Percentiles rank a stretch among this genome's conserved stretches.
These are phyloP conservation scores for Ustilago cynodontis DNA, from an alignment of 1,284 basidiomycete genomes.

Conservation along the genomic window DNA sequence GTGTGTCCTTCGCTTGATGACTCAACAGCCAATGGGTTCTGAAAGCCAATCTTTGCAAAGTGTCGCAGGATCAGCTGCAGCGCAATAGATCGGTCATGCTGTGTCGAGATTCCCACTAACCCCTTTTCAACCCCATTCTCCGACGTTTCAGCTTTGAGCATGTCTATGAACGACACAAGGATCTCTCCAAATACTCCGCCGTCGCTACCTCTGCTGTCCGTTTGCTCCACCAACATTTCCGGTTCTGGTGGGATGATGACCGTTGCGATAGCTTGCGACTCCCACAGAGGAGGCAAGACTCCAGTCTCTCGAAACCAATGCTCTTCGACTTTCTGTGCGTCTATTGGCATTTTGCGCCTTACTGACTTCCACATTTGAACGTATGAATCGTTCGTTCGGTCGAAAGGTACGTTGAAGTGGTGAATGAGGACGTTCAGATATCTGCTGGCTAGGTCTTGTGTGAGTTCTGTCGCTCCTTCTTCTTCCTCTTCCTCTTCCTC, in stretches of 20 bases:
- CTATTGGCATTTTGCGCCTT: constrained; percentile 11
- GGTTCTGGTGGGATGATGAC: neutral
- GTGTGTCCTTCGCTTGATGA: neutral
- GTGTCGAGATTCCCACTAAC: neutral
- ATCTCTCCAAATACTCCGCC: constrained; percentile 12
- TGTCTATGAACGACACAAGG: constrained; percentile 33
- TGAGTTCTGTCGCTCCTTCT: constrained; percentile 15
- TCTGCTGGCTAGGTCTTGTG: constrained; percentile 38
- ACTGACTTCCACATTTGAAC: constrained; percentile 35
- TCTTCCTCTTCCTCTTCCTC: constrained; percentile 9
- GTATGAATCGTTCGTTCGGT: constrained; percentile 24
- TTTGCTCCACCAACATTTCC: too few species aligned
- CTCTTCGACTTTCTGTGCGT: constrained; percentile 50
- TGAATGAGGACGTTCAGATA: constrained; percentile 54
- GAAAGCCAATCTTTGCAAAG: constrained; percentile 25
- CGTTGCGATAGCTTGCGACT: neutral
- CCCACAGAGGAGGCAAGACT: constrained; percentile 38
- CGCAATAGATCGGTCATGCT: constrained; percentile 17
- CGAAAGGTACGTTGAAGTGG: constrained; percentile 37
- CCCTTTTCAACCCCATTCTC: neutral
- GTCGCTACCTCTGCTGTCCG: neutral
- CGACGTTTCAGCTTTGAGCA: constrained; percentile 10
- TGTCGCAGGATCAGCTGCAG: constrained; percentile 36
- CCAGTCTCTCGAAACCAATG: constrained; percentile 47
- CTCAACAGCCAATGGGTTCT: constrained; percentile 1